These are phyloP conservation scores for Pezizomycotina sp. DNA, from an alignment of 2,329 filamentous ascomycete genomes.

Conservation along the genomic window DNA sequence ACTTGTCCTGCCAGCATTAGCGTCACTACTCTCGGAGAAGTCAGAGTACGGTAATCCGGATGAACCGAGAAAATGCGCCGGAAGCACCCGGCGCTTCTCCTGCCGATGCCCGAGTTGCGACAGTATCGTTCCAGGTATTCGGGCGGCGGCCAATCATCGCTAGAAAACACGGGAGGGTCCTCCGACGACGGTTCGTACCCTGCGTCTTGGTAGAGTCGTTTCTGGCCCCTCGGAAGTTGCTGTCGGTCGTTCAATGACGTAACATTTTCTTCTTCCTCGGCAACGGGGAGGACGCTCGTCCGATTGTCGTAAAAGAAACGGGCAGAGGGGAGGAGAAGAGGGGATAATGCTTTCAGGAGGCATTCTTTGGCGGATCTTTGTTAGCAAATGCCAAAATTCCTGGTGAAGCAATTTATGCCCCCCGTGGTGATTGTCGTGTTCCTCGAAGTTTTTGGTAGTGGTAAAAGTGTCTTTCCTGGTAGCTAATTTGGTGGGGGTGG, in stretches of 20 bases:
- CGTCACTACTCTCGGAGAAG: too few species aligned
- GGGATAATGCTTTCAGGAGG: conserved; percentile 2
- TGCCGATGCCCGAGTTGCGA: conserved; percentile 5
- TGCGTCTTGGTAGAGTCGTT: conserved; percentile 11
- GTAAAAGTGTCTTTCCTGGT: neutral
- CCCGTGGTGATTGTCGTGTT: neutral
- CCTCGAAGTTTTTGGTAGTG: conserved; percentile 1
- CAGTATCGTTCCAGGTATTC: conserved; percentile 10
- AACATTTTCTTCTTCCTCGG: too few species aligned
- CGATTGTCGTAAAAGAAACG: neutral
- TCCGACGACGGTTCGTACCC: conserved; percentile 13
- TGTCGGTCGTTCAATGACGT: too few species aligned
- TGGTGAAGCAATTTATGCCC: neutral
- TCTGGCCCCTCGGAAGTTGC: conserved; percentile 10
- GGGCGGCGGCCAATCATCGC: conserved; percentile 12
- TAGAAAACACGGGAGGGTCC: conserved; percentile 15
- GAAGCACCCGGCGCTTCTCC: conserved; percentile 4
- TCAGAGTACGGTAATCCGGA: conserved; percentile 4
- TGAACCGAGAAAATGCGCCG: conserved; percentile 1
- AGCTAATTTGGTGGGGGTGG: neutral
- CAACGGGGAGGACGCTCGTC: too few species aligned
- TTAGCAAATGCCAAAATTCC: neutral
- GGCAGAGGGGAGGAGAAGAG: conserved; percentile 8
- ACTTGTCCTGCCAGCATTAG: too few species aligned
- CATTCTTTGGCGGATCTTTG: neutral